Base-by-base conservation (phyloP, 495 filamentous ascomycete genomes). In the Xanthoparmelia taractica region DNA sequence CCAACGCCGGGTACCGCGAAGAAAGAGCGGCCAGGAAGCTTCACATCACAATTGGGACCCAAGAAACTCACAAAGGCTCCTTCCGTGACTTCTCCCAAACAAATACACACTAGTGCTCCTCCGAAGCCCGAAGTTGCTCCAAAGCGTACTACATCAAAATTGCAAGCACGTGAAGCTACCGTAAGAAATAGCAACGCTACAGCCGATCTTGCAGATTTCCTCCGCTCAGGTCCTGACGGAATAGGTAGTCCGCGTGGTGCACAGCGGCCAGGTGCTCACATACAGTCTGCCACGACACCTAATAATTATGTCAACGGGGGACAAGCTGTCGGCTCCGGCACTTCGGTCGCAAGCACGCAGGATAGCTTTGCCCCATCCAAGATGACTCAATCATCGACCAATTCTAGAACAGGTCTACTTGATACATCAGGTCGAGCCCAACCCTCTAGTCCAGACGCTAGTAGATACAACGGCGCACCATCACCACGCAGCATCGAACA, bases 171-270 rank as follows among this genome's bases (percentile, higher is more conserved):
- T 23, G 82, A 86, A 65, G 82, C 91, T n/a, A 76, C 80, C 56
- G 78, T 82, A 27, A 76, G 82, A 31, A 76, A 77, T 34, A 81
- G 79, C 48, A 84, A 85, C 55, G 82, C 85, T 67, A 96, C 85
- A 55, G 86, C 87, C 4, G 94, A 96, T 64, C 75, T 98, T 45
- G 95, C 96, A 58, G 91, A 97, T 69, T 97, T 97, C 75, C 92
- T 98, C 59, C 85, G 92, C 57, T 85, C 89, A 73, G 89, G 93
- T 2, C 87, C 93, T 11, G 84, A 85, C 0, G 77, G 72, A 37
- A 70, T 73, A 18, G 77, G 78, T 36, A 77, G 78, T 34, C 71
- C 78, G 59, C 89, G 82, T 57, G 84, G 89, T 37, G 92, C 92
- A 66, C 87, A 91, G 37, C 89, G 87, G n/a, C 81, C 82, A 18